These are phyloP conservation scores for Nitzschia putrida DNA, from an alignment of 108 stramenopile genomes.

Conservation along the genomic window DNA sequence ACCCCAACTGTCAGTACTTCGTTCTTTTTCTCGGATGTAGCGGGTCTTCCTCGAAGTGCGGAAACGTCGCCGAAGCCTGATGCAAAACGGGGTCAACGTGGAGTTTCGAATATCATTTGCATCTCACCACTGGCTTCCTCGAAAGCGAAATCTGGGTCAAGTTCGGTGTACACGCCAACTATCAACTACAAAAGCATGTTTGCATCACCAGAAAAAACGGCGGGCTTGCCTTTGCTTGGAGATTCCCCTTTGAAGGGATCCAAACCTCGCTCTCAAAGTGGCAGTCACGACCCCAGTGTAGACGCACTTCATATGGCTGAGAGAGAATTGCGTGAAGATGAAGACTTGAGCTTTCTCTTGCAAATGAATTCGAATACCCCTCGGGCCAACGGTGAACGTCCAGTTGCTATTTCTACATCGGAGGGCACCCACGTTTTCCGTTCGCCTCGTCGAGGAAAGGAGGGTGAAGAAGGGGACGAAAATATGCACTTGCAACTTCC, in stretches of 20 bases:
- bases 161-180: conserved; percentile 41
- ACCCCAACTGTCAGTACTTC: conserved; percentile 62
- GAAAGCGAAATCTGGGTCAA: conserved; percentile 31
- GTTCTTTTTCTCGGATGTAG: conserved; percentile 69
- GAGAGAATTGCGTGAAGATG: conserved; percentile 78
- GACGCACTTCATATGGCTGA: conserved; percentile 76
- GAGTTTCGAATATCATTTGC: conserved; percentile 70
- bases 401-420: conserved; percentile 18
- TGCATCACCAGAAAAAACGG: conserved; percentile 54
- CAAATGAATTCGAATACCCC: conserved; percentile 78
- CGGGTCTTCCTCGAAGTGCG: conserved; percentile 42
- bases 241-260: conserved; percentile 43
- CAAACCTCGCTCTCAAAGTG: conserved; percentile 21
- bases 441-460: conserved; percentile 25
- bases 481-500: conserved; percentile 53
- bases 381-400: conserved; percentile 11
- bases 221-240: conserved; percentile 34
- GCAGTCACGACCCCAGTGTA: conserved; percentile 37
- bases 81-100: conserved; percentile 7
- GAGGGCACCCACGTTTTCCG: conserved; percentile 41
- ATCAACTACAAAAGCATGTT: conserved; percentile 80
- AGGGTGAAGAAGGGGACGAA: conserved; percentile 26
- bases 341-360: conserved; percentile 80
- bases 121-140: conserved; percentile 77
- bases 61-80: conserved; percentile 40